Evolutionary conservation across 148 eudicot species (phyloP).

Genomic region (Bassia scoparia): DNA sequence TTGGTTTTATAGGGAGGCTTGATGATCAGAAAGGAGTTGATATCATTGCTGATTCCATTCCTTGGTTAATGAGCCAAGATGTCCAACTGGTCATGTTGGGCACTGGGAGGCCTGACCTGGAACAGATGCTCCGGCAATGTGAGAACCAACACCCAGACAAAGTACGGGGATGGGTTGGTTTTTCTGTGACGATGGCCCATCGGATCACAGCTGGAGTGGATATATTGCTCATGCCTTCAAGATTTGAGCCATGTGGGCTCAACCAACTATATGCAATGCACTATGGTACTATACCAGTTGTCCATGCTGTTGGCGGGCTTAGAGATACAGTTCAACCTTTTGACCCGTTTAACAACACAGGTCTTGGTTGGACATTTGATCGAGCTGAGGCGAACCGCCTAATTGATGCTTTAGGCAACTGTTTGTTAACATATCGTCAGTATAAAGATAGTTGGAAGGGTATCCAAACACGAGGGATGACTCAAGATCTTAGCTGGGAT

Average conservation of each 20-base stretch:
- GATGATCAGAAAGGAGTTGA: conserved; percentile 92
- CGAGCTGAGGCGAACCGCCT: conserved; percentile 58
- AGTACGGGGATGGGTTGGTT: conserved; percentile 85
- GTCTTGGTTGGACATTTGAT: conserved; percentile 84
- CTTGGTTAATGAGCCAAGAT: conserved; percentile 84
- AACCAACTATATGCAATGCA: conserved; percentile 94
- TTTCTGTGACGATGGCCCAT: conserved; percentile 83
- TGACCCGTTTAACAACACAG: conserved; percentile 67
- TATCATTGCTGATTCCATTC: conserved; percentile 79
- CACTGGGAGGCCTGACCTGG: conserved; percentile 73
- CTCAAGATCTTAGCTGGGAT: conserved; percentile 83
- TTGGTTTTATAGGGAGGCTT: conserved; percentile 90
- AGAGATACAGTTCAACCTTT: conserved; percentile 86
- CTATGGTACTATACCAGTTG: conserved; percentile 91
- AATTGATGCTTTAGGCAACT: conserved; percentile 72
- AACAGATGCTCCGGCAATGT: conserved; percentile 70
- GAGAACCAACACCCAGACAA: conserved; percentile 57
- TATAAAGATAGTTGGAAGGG: conserved; percentile 79
- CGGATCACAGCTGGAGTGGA: conserved; percentile 94
- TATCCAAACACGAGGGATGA: conserved; percentile 78
- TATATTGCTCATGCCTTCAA: conserved; percentile 88
- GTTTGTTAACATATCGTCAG: conserved; percentile 59
- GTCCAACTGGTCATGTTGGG: conserved; percentile 91
- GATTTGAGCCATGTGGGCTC: conserved; percentile 96
- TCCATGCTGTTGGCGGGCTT: conserved; percentile 95